Percentiles rank a stretch among this genome's conserved stretches.
phyloP scores from a whole-genome alignment of 441 rosid genomes.

The Mallotus japonicus region DNA sequence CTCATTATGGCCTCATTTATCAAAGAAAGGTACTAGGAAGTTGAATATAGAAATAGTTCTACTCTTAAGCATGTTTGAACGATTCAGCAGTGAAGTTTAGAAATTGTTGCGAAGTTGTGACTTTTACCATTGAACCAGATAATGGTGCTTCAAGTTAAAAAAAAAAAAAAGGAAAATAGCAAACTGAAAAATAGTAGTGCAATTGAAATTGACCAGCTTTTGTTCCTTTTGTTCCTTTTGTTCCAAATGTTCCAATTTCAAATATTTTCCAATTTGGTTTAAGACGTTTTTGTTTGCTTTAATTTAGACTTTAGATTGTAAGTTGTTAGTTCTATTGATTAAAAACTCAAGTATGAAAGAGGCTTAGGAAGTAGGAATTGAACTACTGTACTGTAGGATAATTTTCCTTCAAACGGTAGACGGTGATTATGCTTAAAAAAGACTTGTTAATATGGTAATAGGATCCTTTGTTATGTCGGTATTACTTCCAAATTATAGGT shows the following conservation, averaged over 20 bases:
- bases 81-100: no score
- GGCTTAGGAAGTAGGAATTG: not conserved
- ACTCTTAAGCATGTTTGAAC: not conserved
- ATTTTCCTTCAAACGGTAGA: not conserved
- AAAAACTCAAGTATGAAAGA: not conserved
- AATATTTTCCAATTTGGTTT: not conserved
- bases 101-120: not conserved
- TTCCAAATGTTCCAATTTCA: not conserved
- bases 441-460: no score
- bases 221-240: not conserved
- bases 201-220: not conserved
- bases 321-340: no score
- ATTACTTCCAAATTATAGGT: not conserved
- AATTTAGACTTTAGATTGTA: not conserved
- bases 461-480: not conserved
- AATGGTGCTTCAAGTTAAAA: not conserved
- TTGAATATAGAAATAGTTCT: not conserved
- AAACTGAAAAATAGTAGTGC: no score
- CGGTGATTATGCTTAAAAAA: not conserved
- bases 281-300: not conserved
- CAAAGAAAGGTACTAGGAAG: slow-evolving; percentile 3
- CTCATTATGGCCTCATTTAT: not conserved
- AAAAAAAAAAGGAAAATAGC: not conserved
- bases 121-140: not conserved
- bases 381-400: not conserved